Percentiles rank a stretch among this genome's conserved stretches.
Conservation (phyloP, 441 rosid species). For the Pelargonium citronellum region DNA sequence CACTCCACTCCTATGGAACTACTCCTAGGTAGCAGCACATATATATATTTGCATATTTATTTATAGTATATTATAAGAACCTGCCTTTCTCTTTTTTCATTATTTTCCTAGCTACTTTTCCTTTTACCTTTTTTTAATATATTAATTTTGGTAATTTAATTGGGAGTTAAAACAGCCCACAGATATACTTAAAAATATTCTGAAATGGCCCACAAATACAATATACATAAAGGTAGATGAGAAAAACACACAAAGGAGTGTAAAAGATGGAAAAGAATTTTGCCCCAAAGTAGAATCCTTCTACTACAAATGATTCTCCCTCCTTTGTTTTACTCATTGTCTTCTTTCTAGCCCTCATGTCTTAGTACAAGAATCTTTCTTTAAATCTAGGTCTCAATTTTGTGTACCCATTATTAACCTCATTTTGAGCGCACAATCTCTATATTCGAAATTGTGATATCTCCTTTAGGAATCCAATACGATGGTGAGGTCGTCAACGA, state of each 20-base stretch:
- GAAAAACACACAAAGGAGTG: not conserved
- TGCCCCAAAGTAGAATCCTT: constrained; percentile 28
- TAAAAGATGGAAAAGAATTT: constrained; percentile 21
- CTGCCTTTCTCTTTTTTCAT: not conserved
- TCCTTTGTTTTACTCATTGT: constrained; percentile 7
- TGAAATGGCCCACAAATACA: constrained; percentile 4
- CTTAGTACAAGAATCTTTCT: constrained; percentile 16
- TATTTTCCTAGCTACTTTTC: constrained; percentile 2
- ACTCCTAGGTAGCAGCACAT: too few species aligned
- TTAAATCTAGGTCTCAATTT: not conserved
- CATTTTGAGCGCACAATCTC: too few species aligned
- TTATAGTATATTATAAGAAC: too few species aligned
- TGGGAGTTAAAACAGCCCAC: constrained; percentile 17
- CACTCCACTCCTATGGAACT: not conserved
- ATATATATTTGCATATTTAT: too few species aligned
- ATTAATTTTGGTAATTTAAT: not conserved
- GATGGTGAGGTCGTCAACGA: too few species aligned
- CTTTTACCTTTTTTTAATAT: not conserved
- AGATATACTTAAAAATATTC: constrained; percentile 3
- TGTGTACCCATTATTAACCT: too few species aligned
- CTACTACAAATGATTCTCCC: constrained; percentile 23
- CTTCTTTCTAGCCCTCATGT: constrained; percentile 5
- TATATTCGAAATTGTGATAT: too few species aligned
- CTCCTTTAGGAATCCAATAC: too few species aligned
- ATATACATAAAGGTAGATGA: constrained; percentile 17